These are phyloP conservation scores for Tylopilus plumbeoviolaceoides DNA, from an alignment of 768 basidiomycete genomes.

Conservation along the genomic window DNA sequence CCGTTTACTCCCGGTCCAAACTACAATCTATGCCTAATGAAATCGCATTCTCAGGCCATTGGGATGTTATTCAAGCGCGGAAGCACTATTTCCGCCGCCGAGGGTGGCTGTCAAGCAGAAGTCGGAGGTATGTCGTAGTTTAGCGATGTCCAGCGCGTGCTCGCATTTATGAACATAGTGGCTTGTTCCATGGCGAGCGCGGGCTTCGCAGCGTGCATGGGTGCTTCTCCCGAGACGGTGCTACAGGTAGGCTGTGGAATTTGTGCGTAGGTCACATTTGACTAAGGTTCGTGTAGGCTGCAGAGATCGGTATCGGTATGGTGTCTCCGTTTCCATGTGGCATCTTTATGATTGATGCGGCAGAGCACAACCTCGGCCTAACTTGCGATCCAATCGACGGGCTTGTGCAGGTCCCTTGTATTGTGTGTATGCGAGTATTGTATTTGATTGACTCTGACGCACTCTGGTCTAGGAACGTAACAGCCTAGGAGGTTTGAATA, in stretches of 20 bases:
- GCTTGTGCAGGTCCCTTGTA: constrained; percentile 92
- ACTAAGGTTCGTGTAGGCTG: constrained; percentile 44
- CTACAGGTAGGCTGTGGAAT: constrained; percentile 49
- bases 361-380: constrained; percentile 82
- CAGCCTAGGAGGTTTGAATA: constrained; percentile 67
- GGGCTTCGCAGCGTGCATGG: constrained; percentile 93
- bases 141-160: neutral
- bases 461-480: constrained; percentile 61
- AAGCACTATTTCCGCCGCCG: constrained; percentile 94
- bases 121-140: constrained; percentile 64
- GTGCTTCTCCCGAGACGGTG: constrained; percentile 80
- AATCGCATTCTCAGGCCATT: constrained; percentile 50
- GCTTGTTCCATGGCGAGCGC: constrained; percentile 96
- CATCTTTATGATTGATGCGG: constrained; percentile 2
- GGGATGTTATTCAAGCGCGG: constrained; percentile 97
- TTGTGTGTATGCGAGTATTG: constrained; percentile 43
- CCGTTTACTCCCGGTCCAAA: constrained; percentile 22
- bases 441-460: constrained; percentile 1
- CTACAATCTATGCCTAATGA: constrained; percentile 5
- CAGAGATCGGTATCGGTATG: constrained; percentile 86
- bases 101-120: constrained; percentile 94
- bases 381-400: constrained; percentile 96
- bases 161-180: constrained; percentile 41
- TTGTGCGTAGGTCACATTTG: neutral
- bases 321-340: neutral